Evolutionary conservation across 148 eudicot species (phyloP).

Genomic region (Persicaria maculosa): DNA sequence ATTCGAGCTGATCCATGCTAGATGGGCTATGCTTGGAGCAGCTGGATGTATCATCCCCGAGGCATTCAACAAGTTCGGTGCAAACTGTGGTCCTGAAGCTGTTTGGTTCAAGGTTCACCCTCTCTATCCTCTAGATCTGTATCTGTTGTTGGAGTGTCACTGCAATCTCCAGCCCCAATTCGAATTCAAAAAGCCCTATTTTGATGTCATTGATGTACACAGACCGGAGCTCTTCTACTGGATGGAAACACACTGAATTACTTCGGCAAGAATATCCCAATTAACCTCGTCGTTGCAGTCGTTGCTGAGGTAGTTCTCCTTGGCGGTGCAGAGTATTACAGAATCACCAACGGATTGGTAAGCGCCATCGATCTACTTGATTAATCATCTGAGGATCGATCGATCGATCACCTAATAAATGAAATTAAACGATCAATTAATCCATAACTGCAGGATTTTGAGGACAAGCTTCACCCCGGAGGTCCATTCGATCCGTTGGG

Average conservation of each 20-base stretch:
- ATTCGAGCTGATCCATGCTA: conserved; percentile 78
- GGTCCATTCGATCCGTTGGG: conserved; percentile 99
- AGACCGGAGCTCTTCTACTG: conserved; percentile 92
- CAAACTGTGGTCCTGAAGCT: conserved; percentile 99
- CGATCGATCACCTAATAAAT: background rate
- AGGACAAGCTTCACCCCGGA: conserved; percentile 98
- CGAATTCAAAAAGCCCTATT: background rate
- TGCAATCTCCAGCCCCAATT: no score
- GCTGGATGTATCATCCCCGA: conserved; percentile 95
- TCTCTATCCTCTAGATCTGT: background rate
- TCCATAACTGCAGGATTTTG: conserved; percentile 40
- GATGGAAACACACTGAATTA: conserved; percentile 95
- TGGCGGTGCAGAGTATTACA: conserved; percentile 98
- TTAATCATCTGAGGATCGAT: no score
- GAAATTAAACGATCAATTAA: no score
- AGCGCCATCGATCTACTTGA: no score
- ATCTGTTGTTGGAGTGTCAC: background rate
- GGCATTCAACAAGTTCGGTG: conserved; percentile 97
- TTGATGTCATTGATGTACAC: conserved; percentile 8
- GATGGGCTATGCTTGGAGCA: conserved; percentile 99
- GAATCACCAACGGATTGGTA: conserved; percentile 93
- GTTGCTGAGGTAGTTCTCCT: conserved; percentile 84
- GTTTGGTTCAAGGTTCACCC: conserved; percentile 93
- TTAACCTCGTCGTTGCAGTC: conserved; percentile 70
- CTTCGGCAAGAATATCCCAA: conserved; percentile 93